A percentile compares a stretch with the other conserved stretches of the same genome.
Conservation (phyloP, 768 basidiomycete species). For the Podaxis sp. region DNA sequence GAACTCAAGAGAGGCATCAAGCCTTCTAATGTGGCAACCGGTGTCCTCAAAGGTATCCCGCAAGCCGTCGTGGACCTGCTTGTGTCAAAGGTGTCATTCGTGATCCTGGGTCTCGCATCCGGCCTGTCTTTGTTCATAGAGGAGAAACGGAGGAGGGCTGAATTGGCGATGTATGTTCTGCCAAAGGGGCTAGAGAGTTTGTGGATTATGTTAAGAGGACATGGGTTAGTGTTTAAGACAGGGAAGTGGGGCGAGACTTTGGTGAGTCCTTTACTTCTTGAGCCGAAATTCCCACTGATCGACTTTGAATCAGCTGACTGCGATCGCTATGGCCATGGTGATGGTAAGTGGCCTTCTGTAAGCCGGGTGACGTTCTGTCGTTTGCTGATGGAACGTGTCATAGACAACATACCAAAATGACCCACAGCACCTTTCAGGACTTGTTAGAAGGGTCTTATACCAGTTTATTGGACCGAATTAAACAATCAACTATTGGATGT, state of each 20-base stretch:
- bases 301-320: constrained; percentile 43
- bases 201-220: constrained; percentile 79
- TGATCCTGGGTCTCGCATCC: constrained; percentile 67
- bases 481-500: constrained; percentile 6
- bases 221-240: constrained; percentile 70
- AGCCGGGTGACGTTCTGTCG: not conserved
- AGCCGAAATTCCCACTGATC: not conserved
- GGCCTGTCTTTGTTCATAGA: constrained; percentile 85
- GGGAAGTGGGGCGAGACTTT: constrained; percentile 81
- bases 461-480: constrained; percentile 89
- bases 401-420: constrained; percentile 83
- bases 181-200: constrained; percentile 89
- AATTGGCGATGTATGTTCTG: constrained; percentile 89
- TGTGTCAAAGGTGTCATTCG: constrained; percentile 69
- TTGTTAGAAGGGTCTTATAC: constrained; percentile 79
- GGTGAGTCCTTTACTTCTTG: constrained; percentile 46
- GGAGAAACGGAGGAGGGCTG: constrained; percentile 82
- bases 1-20: constrained; percentile 5
- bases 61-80: constrained; percentile 52
- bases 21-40: constrained; percentile 26
- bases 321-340: constrained; percentile 82
- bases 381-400: constrained; percentile 8
- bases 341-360: constrained; percentile 52
- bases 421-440: constrained; percentile 77
- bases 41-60: constrained; percentile 40